Evolutionary conservation across 257 asterid genomes (phyloP).

Genomic region (Solanum chaucha): DNA sequence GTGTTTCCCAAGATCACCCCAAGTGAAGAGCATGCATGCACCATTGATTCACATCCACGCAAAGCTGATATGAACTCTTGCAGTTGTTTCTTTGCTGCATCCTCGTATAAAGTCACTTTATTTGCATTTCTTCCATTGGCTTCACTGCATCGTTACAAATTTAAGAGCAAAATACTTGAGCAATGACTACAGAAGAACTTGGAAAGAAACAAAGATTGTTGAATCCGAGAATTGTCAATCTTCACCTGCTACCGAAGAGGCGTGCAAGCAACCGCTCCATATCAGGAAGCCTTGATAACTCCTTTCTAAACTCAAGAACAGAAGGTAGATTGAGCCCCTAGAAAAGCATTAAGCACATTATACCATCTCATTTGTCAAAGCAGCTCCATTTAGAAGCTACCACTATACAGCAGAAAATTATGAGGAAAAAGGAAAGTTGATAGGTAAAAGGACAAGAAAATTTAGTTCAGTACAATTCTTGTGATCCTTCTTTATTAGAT

Average conservation of each 20-base stretch:
- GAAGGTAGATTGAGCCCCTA: slow-evolving; percentile 57
- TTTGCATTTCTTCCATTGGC: slow-evolving; percentile 86
- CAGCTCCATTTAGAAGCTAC: background rate
- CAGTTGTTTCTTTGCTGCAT: slow-evolving; percentile 81
- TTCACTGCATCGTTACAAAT: slow-evolving; percentile 46
- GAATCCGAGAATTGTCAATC: slow-evolving; percentile 1
- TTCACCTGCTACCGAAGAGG: slow-evolving; percentile 75
- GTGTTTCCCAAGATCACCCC: slow-evolving; percentile 42
- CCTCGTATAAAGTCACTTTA: slow-evolving; percentile 82
- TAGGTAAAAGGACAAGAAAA: background rate
- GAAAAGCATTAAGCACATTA: slow-evolving; percentile 4
- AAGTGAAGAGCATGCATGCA: slow-evolving; percentile 62
- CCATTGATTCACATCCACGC: slow-evolving; percentile 80
- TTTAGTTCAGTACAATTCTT: background rate
- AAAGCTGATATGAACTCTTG: slow-evolving; percentile 85
- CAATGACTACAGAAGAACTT: background rate
- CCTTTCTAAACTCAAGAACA: slow-evolving; percentile 76
- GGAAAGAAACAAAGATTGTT: background rate
- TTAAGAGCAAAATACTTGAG: background rate
- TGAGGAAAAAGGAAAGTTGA: background rate
- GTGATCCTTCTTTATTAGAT: background rate
- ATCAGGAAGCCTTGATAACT: slow-evolving; percentile 77
- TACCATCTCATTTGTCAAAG: background rate
- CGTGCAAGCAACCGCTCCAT: slow-evolving; percentile 95
- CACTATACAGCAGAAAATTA: background rate